These are phyloP conservation scores for Aspergillus terreus DNA, from an alignment of 2,329 filamentous ascomycete species.

Conservation along the genomic window DNA sequence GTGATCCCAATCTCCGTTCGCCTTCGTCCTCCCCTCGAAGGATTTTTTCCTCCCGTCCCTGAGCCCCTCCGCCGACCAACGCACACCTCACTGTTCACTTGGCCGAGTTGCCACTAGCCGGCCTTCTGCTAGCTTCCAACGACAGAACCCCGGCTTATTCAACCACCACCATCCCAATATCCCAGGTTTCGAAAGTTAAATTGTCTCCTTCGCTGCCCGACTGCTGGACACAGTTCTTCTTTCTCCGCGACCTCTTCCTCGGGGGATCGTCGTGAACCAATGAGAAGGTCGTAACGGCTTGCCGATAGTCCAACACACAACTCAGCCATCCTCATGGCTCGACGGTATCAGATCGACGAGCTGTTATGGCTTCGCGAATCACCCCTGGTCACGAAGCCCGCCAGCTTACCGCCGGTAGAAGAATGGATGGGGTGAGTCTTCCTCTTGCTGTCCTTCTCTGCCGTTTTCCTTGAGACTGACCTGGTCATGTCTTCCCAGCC, in stretches of 20 bases:
- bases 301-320: constrained; percentile 12
- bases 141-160: not conserved
- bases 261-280: constrained; percentile 18
- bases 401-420: constrained; percentile 74
- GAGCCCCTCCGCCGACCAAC: not conserved
- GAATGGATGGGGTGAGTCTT: constrained; percentile 88
- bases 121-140: constrained; percentile 5
- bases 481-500: constrained; percentile 35
- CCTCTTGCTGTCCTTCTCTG: constrained; percentile 11
- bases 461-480: constrained; percentile 16
- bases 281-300: constrained; percentile 25
- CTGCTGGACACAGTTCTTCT: constrained; percentile 4
- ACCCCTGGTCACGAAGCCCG: constrained; percentile 76
- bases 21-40: not conserved
- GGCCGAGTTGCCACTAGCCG: constrained; percentile 16
- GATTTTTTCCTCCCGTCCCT: not conserved
- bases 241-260: not conserved
- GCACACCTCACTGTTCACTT: constrained; percentile 7
- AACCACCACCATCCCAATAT: too few species aligned
- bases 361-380: constrained; percentile 74
- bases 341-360: constrained; percentile 71
- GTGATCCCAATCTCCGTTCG: not conserved
- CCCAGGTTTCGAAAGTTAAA: not conserved
- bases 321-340: constrained; percentile 35
- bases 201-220: constrained; percentile 3